phyloP scores from a whole-genome alignment of 192 early-diverging fungal species.

The Gigaspora rosea region DNA sequence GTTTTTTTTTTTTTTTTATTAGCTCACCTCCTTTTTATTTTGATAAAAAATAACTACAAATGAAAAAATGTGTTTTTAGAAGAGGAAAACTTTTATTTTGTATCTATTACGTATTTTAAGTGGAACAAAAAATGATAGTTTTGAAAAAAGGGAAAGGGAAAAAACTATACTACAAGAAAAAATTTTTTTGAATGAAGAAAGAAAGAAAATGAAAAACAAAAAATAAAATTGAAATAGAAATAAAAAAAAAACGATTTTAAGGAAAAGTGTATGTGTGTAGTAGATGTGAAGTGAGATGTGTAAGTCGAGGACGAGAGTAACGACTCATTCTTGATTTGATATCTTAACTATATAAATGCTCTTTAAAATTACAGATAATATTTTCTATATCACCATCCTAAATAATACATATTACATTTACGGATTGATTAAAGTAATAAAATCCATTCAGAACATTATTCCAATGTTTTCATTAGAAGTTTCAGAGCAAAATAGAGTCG shows the following conservation, averaged over 20 bases:
- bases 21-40: neutral
- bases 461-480: too few relatives aligned
- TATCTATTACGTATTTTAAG: conserved; percentile 4
- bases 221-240: neutral
- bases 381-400: too few relatives aligned
- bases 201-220: neutral
- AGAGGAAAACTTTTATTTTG: neutral
- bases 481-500: too few relatives aligned
- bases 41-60: neutral
- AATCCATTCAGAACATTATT: too few relatives aligned
- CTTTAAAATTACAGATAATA: too few relatives aligned
- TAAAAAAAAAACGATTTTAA: neutral
- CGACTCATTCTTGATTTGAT: too few relatives aligned
- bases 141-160: neutral
- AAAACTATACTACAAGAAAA: conserved; percentile 7
- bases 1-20: too few relatives aligned
- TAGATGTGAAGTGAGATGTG: neutral
- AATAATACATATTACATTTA: too few relatives aligned
- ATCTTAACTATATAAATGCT: too few relatives aligned
- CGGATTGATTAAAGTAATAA: too few relatives aligned
- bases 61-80: neutral
- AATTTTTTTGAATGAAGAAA: neutral
- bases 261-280: neutral
- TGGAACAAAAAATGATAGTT: neutral
- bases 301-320: too few relatives aligned